phyloP scores from a whole-genome alignment of 306 rosid genomes.

The Cicer judaicum region DNA sequence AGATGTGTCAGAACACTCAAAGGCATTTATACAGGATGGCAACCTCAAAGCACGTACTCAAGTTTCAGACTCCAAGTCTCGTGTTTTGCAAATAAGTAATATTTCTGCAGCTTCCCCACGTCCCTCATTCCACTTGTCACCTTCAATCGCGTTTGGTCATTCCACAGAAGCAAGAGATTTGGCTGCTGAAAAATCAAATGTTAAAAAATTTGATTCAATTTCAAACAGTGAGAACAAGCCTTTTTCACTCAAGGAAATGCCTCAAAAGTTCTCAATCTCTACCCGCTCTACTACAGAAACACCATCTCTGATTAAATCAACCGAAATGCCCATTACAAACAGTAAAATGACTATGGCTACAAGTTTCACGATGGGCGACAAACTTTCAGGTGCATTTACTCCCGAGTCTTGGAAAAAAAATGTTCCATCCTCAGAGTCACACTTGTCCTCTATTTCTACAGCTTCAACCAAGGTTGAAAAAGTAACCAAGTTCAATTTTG shows the following conservation, averaged over 20 bases:
- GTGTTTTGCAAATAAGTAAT: slow-evolving; percentile 45
- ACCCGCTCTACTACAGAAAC: slow-evolving; percentile 46
- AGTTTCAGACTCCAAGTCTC: slow-evolving; percentile 50
- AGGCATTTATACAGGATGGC: slow-evolving; percentile 48
- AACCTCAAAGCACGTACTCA: slow-evolving; percentile 45
- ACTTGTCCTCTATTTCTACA: slow-evolving; percentile 43
- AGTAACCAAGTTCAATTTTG: slow-evolving; percentile 37
- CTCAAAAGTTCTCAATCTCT: slow-evolving; percentile 48
- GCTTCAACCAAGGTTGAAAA: slow-evolving; percentile 39
- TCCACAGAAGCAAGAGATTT: slow-evolving; percentile 42
- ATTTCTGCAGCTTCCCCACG: slow-evolving; percentile 43
- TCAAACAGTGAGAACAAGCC: slow-evolving; percentile 53
- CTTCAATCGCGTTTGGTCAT: slow-evolving; percentile 42
- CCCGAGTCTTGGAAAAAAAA: slow-evolving; percentile 55
- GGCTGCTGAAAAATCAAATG: slow-evolving; percentile 45
- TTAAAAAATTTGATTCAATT: slow-evolving; percentile 45
- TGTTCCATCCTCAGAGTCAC: slow-evolving; percentile 43
- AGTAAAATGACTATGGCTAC: slow-evolving; percentile 45
- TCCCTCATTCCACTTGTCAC: slow-evolving; percentile 47
- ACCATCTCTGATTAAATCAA: slow-evolving; percentile 46
- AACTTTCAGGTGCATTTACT: slow-evolving; percentile 44
- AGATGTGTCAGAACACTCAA: slow-evolving; percentile 48
- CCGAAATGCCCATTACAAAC: slow-evolving; percentile 48
- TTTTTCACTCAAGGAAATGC: slow-evolving; percentile 37
- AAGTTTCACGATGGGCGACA: slow-evolving; percentile 47